phyloP scores from a whole-genome alignment of 2,329 filamentous ascomycete species.

The Aspergillus texensis region DNA sequence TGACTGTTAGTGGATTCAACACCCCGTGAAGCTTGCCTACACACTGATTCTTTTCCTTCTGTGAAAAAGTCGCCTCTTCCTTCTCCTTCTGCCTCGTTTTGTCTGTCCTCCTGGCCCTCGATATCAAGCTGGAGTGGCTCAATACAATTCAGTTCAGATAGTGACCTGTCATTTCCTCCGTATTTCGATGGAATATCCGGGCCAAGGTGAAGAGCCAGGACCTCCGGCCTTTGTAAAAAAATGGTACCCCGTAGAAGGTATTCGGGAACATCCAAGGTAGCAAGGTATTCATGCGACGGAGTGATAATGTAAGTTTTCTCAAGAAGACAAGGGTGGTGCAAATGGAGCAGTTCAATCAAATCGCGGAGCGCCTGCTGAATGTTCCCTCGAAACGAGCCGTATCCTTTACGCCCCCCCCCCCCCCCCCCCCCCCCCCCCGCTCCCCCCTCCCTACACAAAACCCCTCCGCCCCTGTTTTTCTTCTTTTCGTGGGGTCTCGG shows the following conservation, averaged over 20 bases:
- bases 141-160: background rate
- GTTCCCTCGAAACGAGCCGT: background rate
- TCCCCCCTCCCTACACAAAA: too few relatives aligned
- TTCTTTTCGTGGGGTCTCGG: too few relatives aligned
- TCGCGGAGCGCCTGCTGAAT: background rate
- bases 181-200: background rate
- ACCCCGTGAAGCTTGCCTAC: background rate
- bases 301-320: background rate
- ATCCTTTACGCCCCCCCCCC: background rate
- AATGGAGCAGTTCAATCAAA: background rate
- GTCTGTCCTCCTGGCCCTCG: background rate
- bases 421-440: too few relatives aligned
- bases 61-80: rapidly evolving
- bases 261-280: background rate
- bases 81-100: background rate
- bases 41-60: background rate
- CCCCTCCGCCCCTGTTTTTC: too few relatives aligned
- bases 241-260: background rate
- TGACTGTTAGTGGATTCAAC: background rate
- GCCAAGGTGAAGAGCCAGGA: background rate
- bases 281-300: background rate
- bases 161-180: background rate
- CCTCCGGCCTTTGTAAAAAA: background rate
- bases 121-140: background rate
- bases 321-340: background rate